Evolutionary conservation across 2,329 filamentous ascomycete species (phyloP).

Genomic region (Sarocladium kiliense): DNA sequence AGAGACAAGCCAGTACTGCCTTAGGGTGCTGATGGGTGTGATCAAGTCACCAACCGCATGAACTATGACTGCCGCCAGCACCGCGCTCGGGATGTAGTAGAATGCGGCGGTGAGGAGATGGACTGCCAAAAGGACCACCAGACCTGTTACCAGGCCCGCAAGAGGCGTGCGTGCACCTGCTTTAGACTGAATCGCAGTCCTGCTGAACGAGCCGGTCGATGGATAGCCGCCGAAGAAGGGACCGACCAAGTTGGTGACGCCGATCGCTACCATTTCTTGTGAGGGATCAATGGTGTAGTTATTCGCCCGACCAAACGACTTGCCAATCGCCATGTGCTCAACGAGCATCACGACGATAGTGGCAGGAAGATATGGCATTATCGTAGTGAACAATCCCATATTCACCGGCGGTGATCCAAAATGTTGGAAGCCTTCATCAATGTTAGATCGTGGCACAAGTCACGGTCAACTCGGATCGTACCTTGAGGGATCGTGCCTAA

Average conservation of each 20-base stretch:
- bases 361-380: constrained; percentile 70
- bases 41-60: constrained; percentile 92
- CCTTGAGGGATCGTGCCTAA: constrained; percentile 72
- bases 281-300: constrained; percentile 95
- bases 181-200: constrained; percentile 96
- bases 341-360: constrained; percentile 92
- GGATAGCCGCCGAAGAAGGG: constrained; percentile 91
- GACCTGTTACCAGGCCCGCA: constrained; percentile 80
- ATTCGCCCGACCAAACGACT: constrained; percentile 92
- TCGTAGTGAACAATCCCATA: constrained; percentile 58
- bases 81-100: constrained; percentile 83
- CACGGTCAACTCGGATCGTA: constrained; percentile 14
- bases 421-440: constrained; percentile 63
- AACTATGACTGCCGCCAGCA: constrained; percentile 85
- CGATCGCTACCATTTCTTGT: constrained; percentile 92
- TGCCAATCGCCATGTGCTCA: constrained; percentile 95
- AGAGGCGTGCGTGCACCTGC: constrained; percentile 90
- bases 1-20: constrained; percentile 92
- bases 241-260: constrained; percentile 81
- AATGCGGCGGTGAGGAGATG: constrained; percentile 86
- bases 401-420: constrained; percentile 69
- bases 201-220: constrained; percentile 90
- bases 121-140: constrained; percentile 82
- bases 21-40: constrained; percentile 83
- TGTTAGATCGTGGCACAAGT: background rate